phyloP scores from a whole-genome alignment of 768 basidiomycete species.

The Zangia roseola region DNA sequence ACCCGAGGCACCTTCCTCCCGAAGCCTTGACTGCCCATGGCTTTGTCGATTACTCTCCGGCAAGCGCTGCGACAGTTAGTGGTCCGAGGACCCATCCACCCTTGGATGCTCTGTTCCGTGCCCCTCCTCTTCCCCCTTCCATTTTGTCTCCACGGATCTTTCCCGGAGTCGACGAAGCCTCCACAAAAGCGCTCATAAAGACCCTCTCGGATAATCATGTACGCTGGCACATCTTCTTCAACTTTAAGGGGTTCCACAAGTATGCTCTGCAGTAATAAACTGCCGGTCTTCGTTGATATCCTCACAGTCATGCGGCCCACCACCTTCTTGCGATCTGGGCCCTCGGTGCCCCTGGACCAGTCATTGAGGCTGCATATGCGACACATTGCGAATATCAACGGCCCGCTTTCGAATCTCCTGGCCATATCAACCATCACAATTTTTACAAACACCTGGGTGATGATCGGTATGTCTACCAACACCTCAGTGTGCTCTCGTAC shows the following conservation, averaged over 20 bases:
- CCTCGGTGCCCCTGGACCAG: constrained; percentile 48
- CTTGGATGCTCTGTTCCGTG: constrained; percentile 19
- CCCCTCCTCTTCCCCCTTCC: constrained; percentile 30
- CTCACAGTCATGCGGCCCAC: constrained; percentile 53
- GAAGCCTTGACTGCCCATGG: constrained; percentile 21
- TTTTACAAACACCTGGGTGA: constrained; percentile 58
- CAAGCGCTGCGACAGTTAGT: constrained; percentile 12
- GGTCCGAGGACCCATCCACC: constrained; percentile 8
- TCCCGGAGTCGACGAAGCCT: constrained; percentile 36
- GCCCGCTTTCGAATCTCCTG: constrained; percentile 32
- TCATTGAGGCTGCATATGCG: constrained; percentile 44
- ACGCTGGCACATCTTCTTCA: constrained; percentile 56
- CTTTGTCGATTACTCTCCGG: constrained; percentile 18
- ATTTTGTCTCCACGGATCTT: constrained; percentile 32
- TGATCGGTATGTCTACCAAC: constrained; percentile 39
- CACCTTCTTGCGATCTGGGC: constrained; percentile 58
- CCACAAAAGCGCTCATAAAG: constrained; percentile 40
- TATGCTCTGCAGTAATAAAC: constrained; percentile 12
- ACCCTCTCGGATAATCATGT: constrained; percentile 50
- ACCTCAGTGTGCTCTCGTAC: background rate
- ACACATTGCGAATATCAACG: constrained; percentile 39
- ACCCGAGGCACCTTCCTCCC: constrained; percentile 21
- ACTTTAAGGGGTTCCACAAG: constrained; percentile 36
- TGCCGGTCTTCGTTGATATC: constrained; percentile 18
- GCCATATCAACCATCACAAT: constrained; percentile 35